Evolutionary conservation across 2,329 filamentous ascomycete species (phyloP).

Genomic region (Fusarium fujikuroi): DNA sequence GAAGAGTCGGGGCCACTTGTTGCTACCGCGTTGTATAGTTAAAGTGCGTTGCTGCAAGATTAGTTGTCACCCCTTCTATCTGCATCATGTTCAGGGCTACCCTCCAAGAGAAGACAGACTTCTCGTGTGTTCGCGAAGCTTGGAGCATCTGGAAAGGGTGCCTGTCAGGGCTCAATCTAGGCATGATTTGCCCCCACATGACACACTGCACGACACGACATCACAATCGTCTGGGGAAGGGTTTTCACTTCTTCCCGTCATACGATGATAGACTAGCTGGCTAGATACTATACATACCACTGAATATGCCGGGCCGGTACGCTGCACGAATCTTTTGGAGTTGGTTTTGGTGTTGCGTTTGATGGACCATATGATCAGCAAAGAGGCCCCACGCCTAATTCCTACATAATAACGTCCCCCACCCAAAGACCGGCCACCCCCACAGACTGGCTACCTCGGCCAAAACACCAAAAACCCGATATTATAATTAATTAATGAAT

Average conservation of each 20-base stretch:
- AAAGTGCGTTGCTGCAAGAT: conserved; percentile 2
- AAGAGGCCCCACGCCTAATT: conserved; percentile 4
- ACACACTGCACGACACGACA: conserved; percentile 29
- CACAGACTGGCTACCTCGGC: too few relatives aligned
- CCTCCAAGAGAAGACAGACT: conserved; percentile 11
- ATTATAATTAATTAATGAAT: too few relatives aligned
- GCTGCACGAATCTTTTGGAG: not conserved
- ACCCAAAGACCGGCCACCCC: too few relatives aligned
- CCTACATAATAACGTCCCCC: not conserved
- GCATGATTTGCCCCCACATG: conserved; percentile 39
- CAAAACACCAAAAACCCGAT: too few relatives aligned
- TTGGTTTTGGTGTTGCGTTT: not conserved
- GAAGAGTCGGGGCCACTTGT: not conserved
- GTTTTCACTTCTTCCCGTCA: conserved; percentile 38
- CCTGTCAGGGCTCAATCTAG: conserved; percentile 25
- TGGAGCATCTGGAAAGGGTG: conserved; percentile 23
- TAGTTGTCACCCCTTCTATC: conserved; percentile 7
- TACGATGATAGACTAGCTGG: conserved; percentile 37
- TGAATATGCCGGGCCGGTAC: conserved; percentile 27
- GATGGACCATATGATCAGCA: conserved; percentile 12
- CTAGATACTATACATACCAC: not conserved
- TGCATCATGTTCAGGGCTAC: not conserved
- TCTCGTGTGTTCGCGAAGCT: conserved; percentile 11
- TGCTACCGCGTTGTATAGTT: not conserved
- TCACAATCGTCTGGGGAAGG: conserved; percentile 30